phyloP scores from a whole-genome alignment of 108 stramenopile species.

The Skeletonema costatum region DNA sequence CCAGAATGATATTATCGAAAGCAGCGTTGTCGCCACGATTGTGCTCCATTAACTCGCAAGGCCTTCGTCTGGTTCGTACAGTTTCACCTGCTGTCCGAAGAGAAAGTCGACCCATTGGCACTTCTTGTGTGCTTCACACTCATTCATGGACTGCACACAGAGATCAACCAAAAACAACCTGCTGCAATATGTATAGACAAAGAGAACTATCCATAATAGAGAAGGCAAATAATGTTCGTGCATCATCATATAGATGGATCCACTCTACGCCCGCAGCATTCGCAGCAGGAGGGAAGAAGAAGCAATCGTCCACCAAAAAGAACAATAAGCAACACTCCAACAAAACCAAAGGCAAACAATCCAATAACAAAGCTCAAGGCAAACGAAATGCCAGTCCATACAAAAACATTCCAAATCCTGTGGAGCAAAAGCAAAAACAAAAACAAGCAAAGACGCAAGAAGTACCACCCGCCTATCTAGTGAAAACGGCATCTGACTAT shows the following conservation, averaged over 20 bases:
- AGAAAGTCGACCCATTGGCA: background rate
- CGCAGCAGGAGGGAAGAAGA: background rate
- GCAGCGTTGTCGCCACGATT: background rate
- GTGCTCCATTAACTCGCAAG: background rate
- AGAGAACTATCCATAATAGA: background rate
- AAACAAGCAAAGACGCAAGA: background rate
- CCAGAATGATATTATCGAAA: background rate
- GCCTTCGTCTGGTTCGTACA: background rate
- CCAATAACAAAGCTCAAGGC: background rate
- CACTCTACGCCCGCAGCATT: background rate
- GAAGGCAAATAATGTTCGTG: background rate
- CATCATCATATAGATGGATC: background rate
- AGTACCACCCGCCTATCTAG: slow-evolving; percentile 34
- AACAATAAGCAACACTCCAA: background rate
- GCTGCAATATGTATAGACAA: background rate
- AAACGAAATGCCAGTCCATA: background rate
- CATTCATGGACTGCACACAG: background rate
- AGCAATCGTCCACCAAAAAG: background rate
- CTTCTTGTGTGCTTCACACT: background rate
- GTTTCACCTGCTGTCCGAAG: background rate
- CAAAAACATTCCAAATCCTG: slow-evolving; percentile 12
- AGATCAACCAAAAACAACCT: background rate
- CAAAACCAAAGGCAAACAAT: background rate
- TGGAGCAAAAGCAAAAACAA: slow-evolving; percentile 10
- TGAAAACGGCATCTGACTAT: slow-evolving; percentile 35